These are phyloP conservation scores for Didymella lethalis DNA, from an alignment of 2,329 filamentous ascomycete species.

Conservation along the genomic window DNA sequence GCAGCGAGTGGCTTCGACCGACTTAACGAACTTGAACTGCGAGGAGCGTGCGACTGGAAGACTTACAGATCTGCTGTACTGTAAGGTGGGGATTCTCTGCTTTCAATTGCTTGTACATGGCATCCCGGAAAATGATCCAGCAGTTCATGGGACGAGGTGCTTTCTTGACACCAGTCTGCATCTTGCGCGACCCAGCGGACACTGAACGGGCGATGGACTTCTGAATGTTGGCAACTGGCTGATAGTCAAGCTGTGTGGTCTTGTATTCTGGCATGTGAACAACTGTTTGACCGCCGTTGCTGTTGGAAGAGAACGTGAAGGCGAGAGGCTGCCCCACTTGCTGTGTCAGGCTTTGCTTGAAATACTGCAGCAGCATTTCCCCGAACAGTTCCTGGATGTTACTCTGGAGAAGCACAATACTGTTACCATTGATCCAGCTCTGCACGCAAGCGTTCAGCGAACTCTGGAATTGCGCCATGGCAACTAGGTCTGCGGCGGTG, in stretches of 20 bases:
- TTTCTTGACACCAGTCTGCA: conserved; percentile 22
- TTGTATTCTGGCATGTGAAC: conserved; percentile 22
- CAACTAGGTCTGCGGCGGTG: conserved; percentile 3
- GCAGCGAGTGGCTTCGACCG: conserved; percentile 27
- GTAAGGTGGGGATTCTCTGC: conserved; percentile 25
- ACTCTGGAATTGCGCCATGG: conserved; percentile 18
- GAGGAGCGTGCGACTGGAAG: neutral
- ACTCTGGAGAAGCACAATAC: conserved; percentile 14
- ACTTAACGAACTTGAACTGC: conserved; percentile 8
- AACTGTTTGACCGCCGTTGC: conserved; percentile 18
- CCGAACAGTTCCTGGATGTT: conserved; percentile 26
- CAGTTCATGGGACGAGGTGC: conserved; percentile 42
- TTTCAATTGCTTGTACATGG: conserved; percentile 32
- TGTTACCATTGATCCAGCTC: conserved; percentile 15
- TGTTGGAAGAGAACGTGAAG: conserved; percentile 10
- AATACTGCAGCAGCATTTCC: conserved; percentile 16
- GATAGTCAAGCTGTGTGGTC: neutral
- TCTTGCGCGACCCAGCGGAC: neutral
- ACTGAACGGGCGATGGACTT: neutral
- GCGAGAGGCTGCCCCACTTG: conserved; percentile 15
- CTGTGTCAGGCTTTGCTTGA: conserved; percentile 13
- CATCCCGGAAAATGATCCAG: conserved; percentile 37
- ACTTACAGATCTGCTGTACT: conserved; percentile 39
- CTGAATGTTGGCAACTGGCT: neutral
- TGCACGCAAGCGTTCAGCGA: conserved; percentile 19